These are phyloP conservation scores for Penicillium mononematosum DNA, from an alignment of 495 filamentous ascomycete genomes.

Conservation along the genomic window DNA sequence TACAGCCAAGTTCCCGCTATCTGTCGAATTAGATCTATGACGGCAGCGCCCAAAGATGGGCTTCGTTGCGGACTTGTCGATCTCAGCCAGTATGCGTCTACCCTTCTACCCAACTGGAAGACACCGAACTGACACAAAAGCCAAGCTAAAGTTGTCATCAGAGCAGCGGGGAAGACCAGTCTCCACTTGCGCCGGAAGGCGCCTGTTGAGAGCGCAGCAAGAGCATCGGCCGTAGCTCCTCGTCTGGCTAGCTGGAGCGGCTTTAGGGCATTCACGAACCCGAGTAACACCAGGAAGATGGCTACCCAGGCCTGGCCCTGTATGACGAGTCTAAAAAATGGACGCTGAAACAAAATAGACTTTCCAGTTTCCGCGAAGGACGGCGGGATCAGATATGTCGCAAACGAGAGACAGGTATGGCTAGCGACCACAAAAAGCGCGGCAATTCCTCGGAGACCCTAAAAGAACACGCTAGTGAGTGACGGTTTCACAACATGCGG, in stretches of 20 bases:
- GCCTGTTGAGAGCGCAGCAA: constrained; percentile 10
- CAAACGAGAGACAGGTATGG: constrained; percentile 15
- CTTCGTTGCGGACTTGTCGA: constrained; percentile 12
- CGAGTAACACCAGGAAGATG: constrained; percentile 16
- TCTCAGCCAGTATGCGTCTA: constrained; percentile 16
- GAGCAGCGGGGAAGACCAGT: constrained; percentile 12
- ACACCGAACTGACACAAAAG: constrained; percentile 12
- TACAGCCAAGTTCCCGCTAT: constrained; percentile 11
- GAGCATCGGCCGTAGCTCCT: constrained; percentile 12
- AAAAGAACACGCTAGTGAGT: neutral
- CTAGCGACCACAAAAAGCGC: constrained; percentile 18
- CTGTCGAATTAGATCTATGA: constrained; percentile 5
- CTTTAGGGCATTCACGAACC: constrained; percentile 17
- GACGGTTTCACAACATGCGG: neutral
- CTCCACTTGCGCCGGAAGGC: constrained; percentile 17
- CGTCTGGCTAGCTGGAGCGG: constrained; percentile 16
- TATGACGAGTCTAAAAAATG: constrained; percentile 16
- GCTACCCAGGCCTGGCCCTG: constrained; percentile 17
- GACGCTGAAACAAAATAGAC: constrained; percentile 15
- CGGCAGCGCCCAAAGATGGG: constrained; percentile 4
- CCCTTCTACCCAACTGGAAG: constrained; percentile 13
- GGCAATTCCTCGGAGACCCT: constrained; percentile 18
- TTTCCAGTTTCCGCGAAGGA: constrained; percentile 10
- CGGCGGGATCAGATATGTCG: constrained; percentile 11
- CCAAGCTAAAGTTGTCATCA: constrained; percentile 12